Evolutionary conservation across 1,139 yeast species (phyloP).

Genomic region (Yamadazyma sp.): DNA sequence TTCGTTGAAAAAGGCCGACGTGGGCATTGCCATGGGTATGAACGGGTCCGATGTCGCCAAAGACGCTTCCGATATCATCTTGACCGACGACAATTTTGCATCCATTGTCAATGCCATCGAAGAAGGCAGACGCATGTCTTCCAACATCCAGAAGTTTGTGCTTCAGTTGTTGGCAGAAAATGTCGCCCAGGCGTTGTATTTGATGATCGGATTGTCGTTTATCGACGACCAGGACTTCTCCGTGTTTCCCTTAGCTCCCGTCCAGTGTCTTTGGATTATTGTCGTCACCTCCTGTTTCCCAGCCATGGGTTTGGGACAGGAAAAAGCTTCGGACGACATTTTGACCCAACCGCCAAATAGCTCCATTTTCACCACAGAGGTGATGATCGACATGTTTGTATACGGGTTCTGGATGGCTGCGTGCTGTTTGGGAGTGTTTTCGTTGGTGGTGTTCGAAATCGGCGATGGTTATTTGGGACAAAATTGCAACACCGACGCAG

Average conservation of each 20-base stretch:
- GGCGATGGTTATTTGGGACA: conserved; percentile 70
- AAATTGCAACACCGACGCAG: conserved; percentile 51
- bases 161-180: conserved; percentile 75
- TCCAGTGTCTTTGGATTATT: conserved; percentile 77
- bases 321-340: conserved; percentile 63
- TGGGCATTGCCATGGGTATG: conserved; percentile 86
- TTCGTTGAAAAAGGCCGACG: conserved; percentile 75
- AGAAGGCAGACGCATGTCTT: conserved; percentile 82
- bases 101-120: conserved; percentile 76
- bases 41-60: conserved; percentile 83
- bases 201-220: conserved; percentile 72
- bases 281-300: conserved; percentile 81
- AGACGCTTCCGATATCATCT: conserved; percentile 74
- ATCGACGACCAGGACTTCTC: conserved; percentile 58
- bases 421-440: conserved; percentile 68
- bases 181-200: conserved; percentile 72
- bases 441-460: conserved; percentile 61
- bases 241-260: conserved; percentile 77
- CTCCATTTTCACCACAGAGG: conserved; percentile 68
- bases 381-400: conserved; percentile 68
- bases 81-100: conserved; percentile 76
- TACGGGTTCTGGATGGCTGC: conserved; percentile 77
- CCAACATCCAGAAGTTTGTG: conserved; percentile 80
- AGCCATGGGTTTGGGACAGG: conserved; percentile 84
- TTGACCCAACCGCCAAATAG: conserved; percentile 66